These are phyloP conservation scores for Leptomonas pyrrhocoris DNA, from an alignment of 208 protist genomes.

Conservation along the genomic window DNA sequence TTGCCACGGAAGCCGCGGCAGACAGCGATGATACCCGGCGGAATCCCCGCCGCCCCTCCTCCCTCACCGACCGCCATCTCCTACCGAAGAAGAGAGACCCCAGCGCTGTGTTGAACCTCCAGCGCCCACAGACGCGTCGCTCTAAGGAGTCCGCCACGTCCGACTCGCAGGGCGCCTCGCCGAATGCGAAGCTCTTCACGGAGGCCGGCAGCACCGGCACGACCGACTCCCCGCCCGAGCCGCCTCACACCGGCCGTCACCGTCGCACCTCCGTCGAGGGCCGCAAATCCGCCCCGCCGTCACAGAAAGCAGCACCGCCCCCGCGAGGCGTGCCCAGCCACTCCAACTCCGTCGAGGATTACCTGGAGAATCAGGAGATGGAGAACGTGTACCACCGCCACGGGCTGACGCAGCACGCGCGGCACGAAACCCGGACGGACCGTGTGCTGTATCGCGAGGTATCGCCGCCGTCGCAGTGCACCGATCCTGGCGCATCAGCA, in stretches of 20 bases:
- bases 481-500: too few relatives aligned
- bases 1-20: not conserved
- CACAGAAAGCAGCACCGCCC: not conserved
- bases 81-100: slow-evolving; percentile 2
- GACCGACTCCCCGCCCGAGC: slow-evolving; percentile 16
- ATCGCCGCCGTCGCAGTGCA: not conserved
- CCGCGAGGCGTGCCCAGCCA: not conserved
- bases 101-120: not conserved
- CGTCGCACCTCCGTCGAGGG: slow-evolving; percentile 7
- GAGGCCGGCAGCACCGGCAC: slow-evolving; percentile 11
- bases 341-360: not conserved
- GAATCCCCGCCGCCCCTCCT: not conserved
- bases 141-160: slow-evolving; percentile 14
- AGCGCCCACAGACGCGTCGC: not conserved
- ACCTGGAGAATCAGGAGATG: slow-evolving; percentile 7
- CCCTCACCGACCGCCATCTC: not conserved
- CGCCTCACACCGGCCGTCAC: slow-evolving; percentile 7
- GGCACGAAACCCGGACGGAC: not conserved
- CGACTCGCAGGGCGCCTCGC: not conserved
- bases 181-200: slow-evolving; percentile 6
- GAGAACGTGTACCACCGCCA: slow-evolving; percentile 14
- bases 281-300: not conserved
- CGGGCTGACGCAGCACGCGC: not conserved
- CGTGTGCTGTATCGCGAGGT: not conserved
- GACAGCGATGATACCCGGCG: slow-evolving; percentile 1